Evolutionary conservation across 2,329 filamentous ascomycete species (phyloP).

Genomic region (Aspergillus candidus): DNA sequence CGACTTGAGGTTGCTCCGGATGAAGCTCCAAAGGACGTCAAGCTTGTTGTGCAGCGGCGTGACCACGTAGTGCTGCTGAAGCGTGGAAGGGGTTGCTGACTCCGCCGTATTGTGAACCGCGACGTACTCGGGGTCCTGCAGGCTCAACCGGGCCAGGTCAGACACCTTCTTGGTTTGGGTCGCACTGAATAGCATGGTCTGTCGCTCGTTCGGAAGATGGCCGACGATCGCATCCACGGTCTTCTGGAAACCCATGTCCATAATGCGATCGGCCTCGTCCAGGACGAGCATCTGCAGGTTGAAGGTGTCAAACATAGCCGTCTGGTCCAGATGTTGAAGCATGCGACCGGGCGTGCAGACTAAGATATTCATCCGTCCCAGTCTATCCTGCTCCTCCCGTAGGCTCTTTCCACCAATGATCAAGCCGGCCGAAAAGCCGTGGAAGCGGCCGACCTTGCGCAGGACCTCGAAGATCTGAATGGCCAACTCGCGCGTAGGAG

Average conservation of each 20-base stretch:
- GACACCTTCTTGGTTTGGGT: conserved; percentile 94
- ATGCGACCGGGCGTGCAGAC: conserved; percentile 94
- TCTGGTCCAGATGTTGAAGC: conserved; percentile 93
- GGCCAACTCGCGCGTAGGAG: conserved; percentile 88
- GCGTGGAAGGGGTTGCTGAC: conserved; percentile 70
- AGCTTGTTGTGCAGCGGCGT: conserved; percentile 83
- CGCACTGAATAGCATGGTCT: conserved; percentile 92
- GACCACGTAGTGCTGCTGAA: conserved; percentile 88
- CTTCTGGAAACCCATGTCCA: conserved; percentile 94
- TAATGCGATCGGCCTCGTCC: conserved; percentile 91
- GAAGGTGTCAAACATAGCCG: conserved; percentile 79
- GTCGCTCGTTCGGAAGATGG: conserved; percentile 75
- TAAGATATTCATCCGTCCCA: conserved; percentile 92
- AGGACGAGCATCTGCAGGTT: conserved; percentile 89
- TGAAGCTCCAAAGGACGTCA: conserved; percentile 86
- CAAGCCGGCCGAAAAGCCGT: conserved; percentile 84
- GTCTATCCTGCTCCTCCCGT: conserved; percentile 75
- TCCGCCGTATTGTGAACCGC: conserved; percentile 80
- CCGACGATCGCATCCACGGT: conserved; percentile 90
- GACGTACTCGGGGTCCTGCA: conserved; percentile 90
- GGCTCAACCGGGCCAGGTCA: conserved; percentile 79
- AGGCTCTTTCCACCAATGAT: conserved; percentile 91
- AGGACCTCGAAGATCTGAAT: conserved; percentile 96
- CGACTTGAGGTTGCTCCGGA: conserved; percentile 81
- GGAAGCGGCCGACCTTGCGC: conserved; percentile 79